Base-by-base conservation (phyloP, 495 filamentous ascomycete species). In the Aspergillus cristatus region DNA sequence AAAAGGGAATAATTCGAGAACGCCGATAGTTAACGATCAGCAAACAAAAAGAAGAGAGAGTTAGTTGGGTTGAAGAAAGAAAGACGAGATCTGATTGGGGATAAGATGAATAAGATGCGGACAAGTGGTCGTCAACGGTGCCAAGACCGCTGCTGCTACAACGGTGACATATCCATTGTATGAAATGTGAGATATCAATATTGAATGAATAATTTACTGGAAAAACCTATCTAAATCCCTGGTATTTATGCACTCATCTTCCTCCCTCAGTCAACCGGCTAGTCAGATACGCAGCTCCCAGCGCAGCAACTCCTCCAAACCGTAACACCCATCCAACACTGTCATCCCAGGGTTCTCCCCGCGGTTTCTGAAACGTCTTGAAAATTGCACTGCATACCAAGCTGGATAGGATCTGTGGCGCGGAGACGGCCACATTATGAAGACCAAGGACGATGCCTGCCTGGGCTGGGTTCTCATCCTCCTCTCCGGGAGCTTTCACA, bases 361-460 rank as follows among this genome's bases (percentile, higher is more conserved):
- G 68, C 7, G 83, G 84, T 57, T 89, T 91, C 59, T 95, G 88
- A 48, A 86, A 71, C 18, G 72, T 56, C 44, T 74, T 76, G 63
- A 95, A 95, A 37, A 95, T 84, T 34, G 79, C 70, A 55, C 79
- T 86, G 42, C 81, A 85, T 3, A 78, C 73, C 18, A 95, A 58
- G 32, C 86, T 94, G 12, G 87, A 86, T 25, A 95, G 72, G 37
- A 94, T 84, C 57, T 95, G 88, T 11, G 88, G 88, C 14, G 86
- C 75, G 0, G 85, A 82, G 42, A 95, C 78, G 17, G 87, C 81
- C 57, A 95, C 86, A 55, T 95, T 95, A 62, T 95, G 88, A 15
- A 95, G 80, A 2, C 88, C 88, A 2, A 95, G 69, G 22, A 95
- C 79, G 15, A 94, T 83, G 11, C 88, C 88, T 1, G 88, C 87